phyloP scores from a whole-genome alignment of 2,329 filamentous ascomycete genomes.

The Fusarium xylarioides region DNA sequence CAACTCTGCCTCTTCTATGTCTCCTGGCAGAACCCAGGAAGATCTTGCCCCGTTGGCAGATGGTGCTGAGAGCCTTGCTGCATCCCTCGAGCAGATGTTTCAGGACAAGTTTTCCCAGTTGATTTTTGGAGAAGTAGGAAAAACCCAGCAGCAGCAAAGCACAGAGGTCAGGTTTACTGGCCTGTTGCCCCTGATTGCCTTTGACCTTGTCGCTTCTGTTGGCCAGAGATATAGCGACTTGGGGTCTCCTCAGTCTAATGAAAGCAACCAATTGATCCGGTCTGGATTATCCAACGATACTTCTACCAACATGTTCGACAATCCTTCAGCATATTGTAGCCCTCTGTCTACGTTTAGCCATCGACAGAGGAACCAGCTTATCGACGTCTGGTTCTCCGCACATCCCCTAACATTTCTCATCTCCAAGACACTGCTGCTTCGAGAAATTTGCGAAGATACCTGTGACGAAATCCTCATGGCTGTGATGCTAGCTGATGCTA shows the following conservation, averaged over 20 bases:
- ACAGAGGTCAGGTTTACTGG: constrained; percentile 37
- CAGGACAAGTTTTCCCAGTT: constrained; percentile 40
- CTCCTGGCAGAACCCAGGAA: constrained; percentile 34
- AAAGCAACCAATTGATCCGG: constrained; percentile 41
- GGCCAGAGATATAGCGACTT: constrained; percentile 45
- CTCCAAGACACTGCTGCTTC: constrained; percentile 53
- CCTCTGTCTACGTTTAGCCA: constrained; percentile 45
- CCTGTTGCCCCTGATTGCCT: constrained; percentile 43
- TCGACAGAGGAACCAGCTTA: constrained; percentile 48
- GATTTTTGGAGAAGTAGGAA: background rate
- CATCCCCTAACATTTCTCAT: constrained; percentile 53
- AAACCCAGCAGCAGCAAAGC: background rate
- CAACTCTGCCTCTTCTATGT: constrained; percentile 39
- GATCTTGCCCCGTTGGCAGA: constrained; percentile 27
- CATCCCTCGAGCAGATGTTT: constrained; percentile 44
- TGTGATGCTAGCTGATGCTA: constrained; percentile 52
- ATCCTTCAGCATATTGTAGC: constrained; percentile 27
- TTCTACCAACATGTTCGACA: constrained; percentile 47
- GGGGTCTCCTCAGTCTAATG: constrained; percentile 42
- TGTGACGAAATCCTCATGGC: constrained; percentile 52
- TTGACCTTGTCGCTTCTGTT: constrained; percentile 46
- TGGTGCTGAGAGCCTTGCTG: constrained; percentile 42
- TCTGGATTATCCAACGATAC: constrained; percentile 43
- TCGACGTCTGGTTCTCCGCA: constrained; percentile 54
- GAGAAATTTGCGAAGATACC: constrained; percentile 50